Percentiles rank a stretch among this genome's conserved stretches.
phyloP scores from a whole-genome alignment of 441 rosid species.

The Pelargonium australe region DNA sequence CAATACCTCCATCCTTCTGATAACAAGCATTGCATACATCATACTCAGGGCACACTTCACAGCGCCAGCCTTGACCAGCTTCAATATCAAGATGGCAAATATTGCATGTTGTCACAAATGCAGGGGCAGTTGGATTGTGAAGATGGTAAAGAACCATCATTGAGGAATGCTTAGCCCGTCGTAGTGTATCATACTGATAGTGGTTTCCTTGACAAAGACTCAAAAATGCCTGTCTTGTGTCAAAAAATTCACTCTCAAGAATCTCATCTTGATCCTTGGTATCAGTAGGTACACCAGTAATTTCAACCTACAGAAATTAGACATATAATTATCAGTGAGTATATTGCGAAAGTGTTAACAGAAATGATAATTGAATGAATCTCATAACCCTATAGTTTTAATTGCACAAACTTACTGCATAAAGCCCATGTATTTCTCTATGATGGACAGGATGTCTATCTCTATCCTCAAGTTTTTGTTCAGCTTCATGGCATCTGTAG shows the following conservation, averaged over 20 bases:
- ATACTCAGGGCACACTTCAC: conserved; percentile 97
- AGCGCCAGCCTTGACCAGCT: conserved; percentile 99
- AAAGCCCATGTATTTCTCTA: conserved; percentile 72
- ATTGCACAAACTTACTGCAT: conserved; percentile 48
- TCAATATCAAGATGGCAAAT: conserved; percentile 89
- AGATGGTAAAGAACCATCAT: conserved; percentile 99
- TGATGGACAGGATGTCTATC: conserved; percentile 83
- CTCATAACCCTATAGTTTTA: background rate
- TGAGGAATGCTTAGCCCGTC: conserved; percentile 98
- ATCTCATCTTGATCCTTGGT: conserved; percentile 95
- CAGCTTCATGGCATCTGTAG: conserved; percentile 77
- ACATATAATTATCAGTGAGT: conserved; percentile 16
- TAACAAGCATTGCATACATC: conserved; percentile 92
- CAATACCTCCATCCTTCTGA: conserved; percentile 78
- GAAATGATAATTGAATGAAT: background rate
- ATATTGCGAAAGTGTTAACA: background rate
- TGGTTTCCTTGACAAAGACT: conserved; percentile 99
- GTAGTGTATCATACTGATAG: conserved; percentile 93
- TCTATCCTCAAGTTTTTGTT: conserved; percentile 87
- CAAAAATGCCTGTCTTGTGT: conserved; percentile 95
- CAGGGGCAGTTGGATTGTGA: conserved; percentile 99
- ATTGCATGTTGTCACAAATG: conserved; percentile 88
- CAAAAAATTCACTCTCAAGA: conserved; percentile 97
- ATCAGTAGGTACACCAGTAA: conserved; percentile 64
- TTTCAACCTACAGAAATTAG: conserved; percentile 54